phyloP scores from a whole-genome alignment of 371 early-diverging fungal genomes.

The Mortierella sp. region DNA sequence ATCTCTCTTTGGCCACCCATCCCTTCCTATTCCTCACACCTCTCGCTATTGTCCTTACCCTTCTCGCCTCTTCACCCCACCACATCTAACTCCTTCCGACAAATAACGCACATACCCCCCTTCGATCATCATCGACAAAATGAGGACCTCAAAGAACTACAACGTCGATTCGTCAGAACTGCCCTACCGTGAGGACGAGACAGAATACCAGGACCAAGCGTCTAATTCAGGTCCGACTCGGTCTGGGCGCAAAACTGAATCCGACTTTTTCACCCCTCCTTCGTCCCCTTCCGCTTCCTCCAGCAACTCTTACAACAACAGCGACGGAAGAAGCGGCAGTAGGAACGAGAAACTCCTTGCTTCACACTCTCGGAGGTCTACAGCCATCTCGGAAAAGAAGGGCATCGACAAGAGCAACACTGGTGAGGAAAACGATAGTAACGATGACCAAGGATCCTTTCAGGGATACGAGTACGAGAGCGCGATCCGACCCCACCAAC shows the following conservation, averaged over 20 bases:
- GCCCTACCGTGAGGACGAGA: conserved; percentile 33
- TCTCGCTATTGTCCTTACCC: background rate
- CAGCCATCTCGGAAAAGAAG: background rate
- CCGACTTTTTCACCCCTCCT: conserved; percentile 3
- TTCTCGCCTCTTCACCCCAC: too few species aligned
- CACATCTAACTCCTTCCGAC: background rate
- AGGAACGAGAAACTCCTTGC: background rate
- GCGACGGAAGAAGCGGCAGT: background rate
- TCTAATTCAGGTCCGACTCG: conserved; percentile 11
- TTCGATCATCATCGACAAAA: background rate
- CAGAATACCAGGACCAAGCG: conserved; percentile 36
- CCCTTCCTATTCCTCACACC: background rate
- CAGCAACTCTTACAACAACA: background rate
- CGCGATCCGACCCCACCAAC: conserved; percentile 17
- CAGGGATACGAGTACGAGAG: conserved; percentile 32
- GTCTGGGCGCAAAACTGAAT: background rate
- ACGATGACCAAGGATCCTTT: conserved; percentile 17
- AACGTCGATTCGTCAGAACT: background rate
- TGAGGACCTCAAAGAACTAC: background rate
- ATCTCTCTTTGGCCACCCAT: background rate
- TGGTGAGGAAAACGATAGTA: background rate
- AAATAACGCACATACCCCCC: background rate
- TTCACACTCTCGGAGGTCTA: background rate
- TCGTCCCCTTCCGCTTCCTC: conserved; percentile 17
- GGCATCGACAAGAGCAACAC: background rate